A percentile compares a stretch with the other conserved stretches of the same genome.
These are phyloP conservation scores for Psophocarpus tetragonolobus DNA, from an alignment of 306 rosid genomes.

Conservation along the genomic window DNA sequence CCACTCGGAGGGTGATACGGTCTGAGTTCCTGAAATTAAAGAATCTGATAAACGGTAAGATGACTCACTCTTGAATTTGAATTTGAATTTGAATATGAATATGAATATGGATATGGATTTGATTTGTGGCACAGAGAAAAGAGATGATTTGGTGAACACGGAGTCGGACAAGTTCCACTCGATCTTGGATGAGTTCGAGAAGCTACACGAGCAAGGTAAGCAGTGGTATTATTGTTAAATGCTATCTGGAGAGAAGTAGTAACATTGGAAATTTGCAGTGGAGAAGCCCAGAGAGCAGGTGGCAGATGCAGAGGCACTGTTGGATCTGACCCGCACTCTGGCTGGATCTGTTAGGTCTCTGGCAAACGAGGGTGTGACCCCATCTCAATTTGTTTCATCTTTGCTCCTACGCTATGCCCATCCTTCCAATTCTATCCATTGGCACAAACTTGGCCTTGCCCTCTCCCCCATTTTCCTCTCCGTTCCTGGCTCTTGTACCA, in stretches of 20 bases:
- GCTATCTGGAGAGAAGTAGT: too few relatives aligned
- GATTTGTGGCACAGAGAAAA: constrained; percentile 75
- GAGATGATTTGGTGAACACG: constrained; percentile 50
- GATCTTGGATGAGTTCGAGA: constrained; percentile 55
- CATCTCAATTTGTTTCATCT: constrained; percentile 64
- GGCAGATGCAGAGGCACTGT: constrained; percentile 80
- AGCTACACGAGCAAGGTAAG: constrained; percentile 68
- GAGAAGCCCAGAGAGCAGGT: constrained; percentile 84
- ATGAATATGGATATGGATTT: too few relatives aligned
- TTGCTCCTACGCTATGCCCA: constrained; percentile 52
- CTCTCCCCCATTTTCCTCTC: constrained; percentile 58
- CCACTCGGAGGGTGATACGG: constrained; percentile 65
- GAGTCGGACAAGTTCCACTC: constrained; percentile 55
- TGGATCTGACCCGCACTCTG: constrained; percentile 60
- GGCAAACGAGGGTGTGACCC: constrained; percentile 61
- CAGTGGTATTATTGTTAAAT: neutral
- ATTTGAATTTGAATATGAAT: too few relatives aligned
- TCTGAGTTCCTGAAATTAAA: constrained; percentile 58
- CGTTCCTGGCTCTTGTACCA: constrained; percentile 63
- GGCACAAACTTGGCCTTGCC: constrained; percentile 56
- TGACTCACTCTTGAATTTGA: too few relatives aligned
- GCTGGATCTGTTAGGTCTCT: constrained; percentile 61
- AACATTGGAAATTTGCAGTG: constrained; percentile 52
- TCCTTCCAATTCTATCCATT: constrained; percentile 32
- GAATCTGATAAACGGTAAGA: constrained; percentile 57